Conservation (phyloP, 768 basidiomycete species). For the Steccherinum ochraceum region DNA sequence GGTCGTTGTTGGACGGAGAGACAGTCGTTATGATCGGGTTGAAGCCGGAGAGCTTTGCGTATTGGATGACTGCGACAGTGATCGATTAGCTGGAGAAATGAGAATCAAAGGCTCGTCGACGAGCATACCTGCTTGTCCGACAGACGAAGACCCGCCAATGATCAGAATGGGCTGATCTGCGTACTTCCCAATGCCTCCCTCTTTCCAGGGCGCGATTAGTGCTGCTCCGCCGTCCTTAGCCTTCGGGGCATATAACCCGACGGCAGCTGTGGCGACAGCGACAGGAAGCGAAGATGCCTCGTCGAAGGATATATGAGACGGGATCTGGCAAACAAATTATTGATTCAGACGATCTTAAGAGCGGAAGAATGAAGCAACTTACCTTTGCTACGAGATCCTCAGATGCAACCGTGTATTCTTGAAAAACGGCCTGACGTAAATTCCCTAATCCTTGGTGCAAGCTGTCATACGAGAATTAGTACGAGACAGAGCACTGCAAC, state of each 20-base stretch:
- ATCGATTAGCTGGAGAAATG: no score
- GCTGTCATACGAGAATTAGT: background rate
- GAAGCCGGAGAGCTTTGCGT: slow-evolving; percentile 21
- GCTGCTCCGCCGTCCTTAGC: background rate
- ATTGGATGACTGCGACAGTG: slow-evolving; percentile 18
- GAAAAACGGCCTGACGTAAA: background rate
- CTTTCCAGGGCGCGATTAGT: slow-evolving; percentile 17
- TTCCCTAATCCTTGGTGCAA: slow-evolving; percentile 1
- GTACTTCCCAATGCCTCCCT: slow-evolving; percentile 13
- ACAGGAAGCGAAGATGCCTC: no score
- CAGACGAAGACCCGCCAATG: slow-evolving; percentile 20
- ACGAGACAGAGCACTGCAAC: no score
- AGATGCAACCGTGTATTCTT: slow-evolving; percentile 4
- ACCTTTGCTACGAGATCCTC: slow-evolving; percentile 8
- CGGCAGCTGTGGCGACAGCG: slow-evolving; percentile 22
- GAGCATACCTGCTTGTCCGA: slow-evolving; percentile 19
- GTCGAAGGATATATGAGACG: slow-evolving; percentile 22
- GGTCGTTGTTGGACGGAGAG: slow-evolving; percentile 15
- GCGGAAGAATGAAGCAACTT: background rate
- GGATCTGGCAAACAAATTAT: slow-evolving; percentile 15
- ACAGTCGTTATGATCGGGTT: slow-evolving; percentile 23
- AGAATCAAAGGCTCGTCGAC: no score
- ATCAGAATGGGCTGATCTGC: slow-evolving; percentile 18
- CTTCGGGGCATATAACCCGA: slow-evolving; percentile 20
- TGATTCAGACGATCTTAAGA: background rate